Base-by-base conservation (phyloP, 805 yeast genomes). In the Candida manassasensis region DNA sequence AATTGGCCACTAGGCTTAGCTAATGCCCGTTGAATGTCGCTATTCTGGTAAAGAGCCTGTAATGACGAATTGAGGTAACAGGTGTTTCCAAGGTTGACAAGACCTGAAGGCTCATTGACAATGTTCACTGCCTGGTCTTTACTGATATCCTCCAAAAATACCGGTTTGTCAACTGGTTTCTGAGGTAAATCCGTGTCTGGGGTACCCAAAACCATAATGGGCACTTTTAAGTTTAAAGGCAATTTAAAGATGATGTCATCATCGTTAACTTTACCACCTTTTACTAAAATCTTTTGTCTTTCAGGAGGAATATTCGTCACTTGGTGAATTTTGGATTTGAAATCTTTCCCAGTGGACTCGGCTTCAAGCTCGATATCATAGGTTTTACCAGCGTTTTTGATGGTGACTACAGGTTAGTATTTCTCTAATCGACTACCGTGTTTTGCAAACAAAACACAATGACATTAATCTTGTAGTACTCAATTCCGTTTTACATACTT, bases 181-280 rank as follows among this genome's bases (percentile, higher is more conserved):
- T 49, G 36, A 22, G 73, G 76, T 35, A 78, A 61, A 38, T 73
- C 75, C 38, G 72, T 67, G 37, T 84, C 93, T 2, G 96, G 90
- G 1, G 97, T 82, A 16, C 99, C 99, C 38, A 93, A 69, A 38
- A 93, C 85, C 95, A 93, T 84, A 15, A 90, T 67, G 10, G 76
- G 67, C 45, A 82, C 84, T 21, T 75, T 76, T 15, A 75, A 69
- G 49, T 82, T 84, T 42, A 89, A 53, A 17, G 69, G 73, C 34
- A 83, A 67, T 3, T 61, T 47, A 8, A 64, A 52, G 35, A 85
- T 59, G 25, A 69, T 63, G n/a, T 63, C 64, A 41, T 83, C 89
- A 59, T 87, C 90, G 37, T 72, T 71, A 49, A 93, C 63, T 56
- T 88, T 94, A 27, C 96, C 96, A 9, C 94, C 90, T 63, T 85